phyloP scores from a whole-genome alignment of 768 basidiomycete genomes.

The Xerocomellus chrysenteron region DNA sequence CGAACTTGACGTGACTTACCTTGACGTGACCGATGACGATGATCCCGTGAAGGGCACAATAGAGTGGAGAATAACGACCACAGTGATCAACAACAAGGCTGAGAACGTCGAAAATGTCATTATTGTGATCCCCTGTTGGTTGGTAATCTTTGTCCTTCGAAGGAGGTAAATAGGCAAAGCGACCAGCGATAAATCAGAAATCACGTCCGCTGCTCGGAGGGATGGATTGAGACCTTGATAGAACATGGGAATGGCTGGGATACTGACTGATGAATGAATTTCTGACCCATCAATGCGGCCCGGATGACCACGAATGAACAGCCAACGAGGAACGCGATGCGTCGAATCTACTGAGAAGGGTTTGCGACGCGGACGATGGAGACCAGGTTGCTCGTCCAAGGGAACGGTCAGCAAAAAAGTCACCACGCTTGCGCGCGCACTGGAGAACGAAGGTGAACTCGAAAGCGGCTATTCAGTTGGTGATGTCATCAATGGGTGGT shows the following conservation, averaged over 20 bases:
- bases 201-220: constrained; percentile 14
- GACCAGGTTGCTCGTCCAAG: constrained; percentile 23
- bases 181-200: constrained; percentile 22
- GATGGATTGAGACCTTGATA: neutral
- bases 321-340: constrained; percentile 4
- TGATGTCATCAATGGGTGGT: neutral
- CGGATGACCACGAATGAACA: constrained; percentile 25
- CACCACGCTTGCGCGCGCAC: constrained; percentile 5
- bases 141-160: constrained; percentile 1
- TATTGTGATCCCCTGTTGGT: constrained; percentile 9
- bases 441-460: constrained; percentile 21
- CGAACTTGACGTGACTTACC: constrained; percentile 9
- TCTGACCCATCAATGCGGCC: constrained; percentile 19
- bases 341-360: constrained; percentile 8
- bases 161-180: constrained; percentile 16
- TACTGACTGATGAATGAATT: constrained; percentile 21
- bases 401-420: neutral
- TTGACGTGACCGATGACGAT: constrained; percentile 24
- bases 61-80: constrained; percentile 19
- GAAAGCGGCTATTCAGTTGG: constrained; percentile 13
- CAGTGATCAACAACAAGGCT: constrained; percentile 18
- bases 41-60: constrained; percentile 8
- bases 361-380: constrained; percentile 22
- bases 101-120: constrained; percentile 21
- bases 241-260: neutral